Percentiles rank a stretch among this genome's conserved stretches.
These are phyloP conservation scores for Blastobotrys arbuscula DNA, from an alignment of 1,139 yeast species.

Conservation along the genomic window DNA sequence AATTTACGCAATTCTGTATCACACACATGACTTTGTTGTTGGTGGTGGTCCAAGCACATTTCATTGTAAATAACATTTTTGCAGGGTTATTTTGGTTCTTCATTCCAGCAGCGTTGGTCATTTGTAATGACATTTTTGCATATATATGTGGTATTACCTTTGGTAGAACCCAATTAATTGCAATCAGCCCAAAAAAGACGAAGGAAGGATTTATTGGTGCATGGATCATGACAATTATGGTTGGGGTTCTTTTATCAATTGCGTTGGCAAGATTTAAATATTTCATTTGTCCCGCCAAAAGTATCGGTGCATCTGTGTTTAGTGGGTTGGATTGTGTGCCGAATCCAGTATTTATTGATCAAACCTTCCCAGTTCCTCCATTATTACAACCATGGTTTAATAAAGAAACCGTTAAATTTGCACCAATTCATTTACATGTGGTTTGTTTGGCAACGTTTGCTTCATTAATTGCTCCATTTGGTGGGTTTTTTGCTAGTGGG, in stretches of 20 bases:
- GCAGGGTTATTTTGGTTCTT: conserved; percentile 94
- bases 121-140: conserved; percentile 93
- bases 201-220: conserved; percentile 98
- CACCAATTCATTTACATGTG: conserved; percentile 88
- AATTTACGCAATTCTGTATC: conserved; percentile 87
- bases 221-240: conserved; percentile 85
- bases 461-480: conserved; percentile 95
- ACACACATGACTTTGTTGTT: conserved; percentile 90
- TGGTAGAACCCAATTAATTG: conserved; percentile 88
- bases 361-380: conserved; percentile 69
- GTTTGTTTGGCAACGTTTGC: conserved; percentile 88
- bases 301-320: conserved; percentile 52
- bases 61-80: conserved; percentile 82
- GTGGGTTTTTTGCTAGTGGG: conserved; percentile 97
- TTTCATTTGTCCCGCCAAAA: conserved; percentile 82
- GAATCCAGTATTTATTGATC: conserved; percentile 81
- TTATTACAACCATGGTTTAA: conserved; percentile 47
- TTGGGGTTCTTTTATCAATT: conserved; percentile 62
- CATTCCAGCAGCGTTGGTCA: conserved; percentile 85
- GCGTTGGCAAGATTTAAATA: conserved; percentile 62
- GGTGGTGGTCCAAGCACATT: conserved; percentile 91
- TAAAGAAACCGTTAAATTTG: conserved; percentile 52
- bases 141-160: conserved; percentile 95
- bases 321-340: conserved; percentile 69
- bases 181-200: conserved; percentile 93